phyloP scores from a whole-genome alignment of 352 stramenopile genomes.

The Stramenopiles sp. region DNA sequence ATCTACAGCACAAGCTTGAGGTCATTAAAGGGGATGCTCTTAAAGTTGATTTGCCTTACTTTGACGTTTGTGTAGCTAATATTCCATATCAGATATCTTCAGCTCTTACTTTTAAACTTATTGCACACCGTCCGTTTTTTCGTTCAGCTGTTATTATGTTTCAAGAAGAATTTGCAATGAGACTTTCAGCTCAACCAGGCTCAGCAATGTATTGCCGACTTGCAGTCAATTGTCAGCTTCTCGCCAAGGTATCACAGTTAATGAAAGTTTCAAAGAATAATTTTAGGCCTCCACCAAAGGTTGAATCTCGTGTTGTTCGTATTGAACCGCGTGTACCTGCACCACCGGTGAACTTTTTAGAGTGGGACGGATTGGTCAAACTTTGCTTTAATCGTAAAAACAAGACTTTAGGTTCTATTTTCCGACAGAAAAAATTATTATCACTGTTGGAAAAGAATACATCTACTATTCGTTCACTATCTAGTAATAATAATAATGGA shows the following conservation, averaged over 20 bases:
- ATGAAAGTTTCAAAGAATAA: constrained; percentile 95
- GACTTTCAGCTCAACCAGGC: constrained; percentile 72
- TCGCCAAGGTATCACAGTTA: constrained; percentile 89
- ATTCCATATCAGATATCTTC: constrained; percentile 94
- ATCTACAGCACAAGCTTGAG: constrained; percentile 60
- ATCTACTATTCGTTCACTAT: too few species aligned
- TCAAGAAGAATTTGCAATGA: constrained; percentile 89
- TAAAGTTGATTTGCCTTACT: constrained; percentile 92
- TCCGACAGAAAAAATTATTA: constrained; percentile 80
- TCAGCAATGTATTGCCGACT: constrained; percentile 89
- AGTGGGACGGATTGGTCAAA: constrained; percentile 97
- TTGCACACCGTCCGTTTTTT: constrained; percentile 85
- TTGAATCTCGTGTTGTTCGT: constrained; percentile 71
- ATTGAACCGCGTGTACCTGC: constrained; percentile 89
- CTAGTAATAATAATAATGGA: too few species aligned
- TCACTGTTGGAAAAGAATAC: constrained; percentile 68
- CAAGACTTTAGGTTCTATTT: constrained; percentile 79
- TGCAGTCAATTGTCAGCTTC: constrained; percentile 88
- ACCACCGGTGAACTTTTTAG: constrained; percentile 89
- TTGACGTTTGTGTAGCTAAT: constrained; percentile 96
- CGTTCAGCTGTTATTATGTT: constrained; percentile 98
- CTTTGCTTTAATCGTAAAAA: constrained; percentile 98
- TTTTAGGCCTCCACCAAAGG: constrained; percentile 81
- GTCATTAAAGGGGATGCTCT: constrained; percentile 96
- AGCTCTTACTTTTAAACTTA: constrained; percentile 90